Evolutionary conservation across 345 rosid genomes (phyloP), one percentile per base, ranked within the genome.

Genomic region (Linum lewisii): DNA sequence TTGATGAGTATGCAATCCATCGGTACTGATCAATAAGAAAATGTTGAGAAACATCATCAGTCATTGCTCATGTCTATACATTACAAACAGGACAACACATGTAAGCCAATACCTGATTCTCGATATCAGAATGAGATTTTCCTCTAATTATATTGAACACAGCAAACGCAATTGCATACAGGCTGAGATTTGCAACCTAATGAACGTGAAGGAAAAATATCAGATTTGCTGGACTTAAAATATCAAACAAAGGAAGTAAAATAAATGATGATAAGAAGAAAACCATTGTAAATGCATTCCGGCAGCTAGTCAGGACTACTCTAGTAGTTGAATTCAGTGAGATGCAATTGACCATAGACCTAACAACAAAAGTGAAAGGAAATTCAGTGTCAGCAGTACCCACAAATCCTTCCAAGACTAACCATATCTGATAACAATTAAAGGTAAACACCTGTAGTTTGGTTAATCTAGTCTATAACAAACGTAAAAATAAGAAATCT

Each of bases 251-350:
- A 65, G 34, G 65, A 56, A 64, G 51, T 60, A 25, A 15, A 67
- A 71, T 52, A 49, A 61, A 56, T 54, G 37, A 24, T 23, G 42
- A 52, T 52, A 63, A 69, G 61, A 64, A 66, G 62, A 61, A 70
- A 4, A 92, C 98, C 98, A 92, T 88, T 26, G 93, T 83, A 78
- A 92, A 92, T 22, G 98, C 98, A 77, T 92, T 92, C 18, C 95
- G 88, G 57, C 95, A 92, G 79, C 98, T 88, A 21, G 95, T 75
- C 77, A 88, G 66, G 49, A 75, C 93, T 51, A 86, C 96, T 72
- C 97, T 82, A 81, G 87, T 86, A 25, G 95, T 82, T 73, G 95
- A 84, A 69, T 92, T 81, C 73, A 86, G 54, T 7, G 98, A 80
- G 66, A 92, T 86, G 77, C 94, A 88, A 62, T 85, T 92, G 59